Base-by-base conservation (phyloP, 2,329 filamentous ascomycete genomes). In the Fusarium sp. region DNA sequence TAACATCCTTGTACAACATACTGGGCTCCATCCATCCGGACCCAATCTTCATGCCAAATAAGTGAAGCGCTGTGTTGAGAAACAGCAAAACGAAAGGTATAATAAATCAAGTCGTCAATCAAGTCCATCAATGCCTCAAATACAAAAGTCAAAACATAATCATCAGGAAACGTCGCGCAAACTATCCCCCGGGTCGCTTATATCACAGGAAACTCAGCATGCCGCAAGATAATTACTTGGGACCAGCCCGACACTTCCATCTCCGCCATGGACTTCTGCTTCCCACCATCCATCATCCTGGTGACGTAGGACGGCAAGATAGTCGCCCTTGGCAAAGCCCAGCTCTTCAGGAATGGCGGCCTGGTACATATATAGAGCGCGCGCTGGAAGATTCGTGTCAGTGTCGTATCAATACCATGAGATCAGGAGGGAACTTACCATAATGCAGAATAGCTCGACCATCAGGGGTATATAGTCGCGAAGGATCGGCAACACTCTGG, bases 251-350 rank as follows among this genome's bases (percentile, higher is more conserved):
- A 85, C 78, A 51, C 81, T 84, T 51, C 86, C 88, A 67, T 85
- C 87, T 68, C 86, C 85, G 25, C 90, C 90, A 46, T 94, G 92
- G 42, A 98, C 89, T 79, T 98, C 95, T 14, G 97, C 97, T 82
- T 99, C 96, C 96, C 97, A 99, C 96, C 96, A 99, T 21, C 96
- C 96, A 77, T 99, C 96, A 78, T 99, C 96, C 81, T 99, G 96
- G 75, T 97, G 89, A 64, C 94, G 88, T 48, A 98, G 84, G 16
- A 99, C 90, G 4, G 95, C 93, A 16, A 99, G 85, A 62, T 95
- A 89, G 77, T 99, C 97, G 49, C 94, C 94, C 83, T 99, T 99
- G 48, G 86, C 85, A 79, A 99, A 99, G 16, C 92, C 91, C 21
- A 99, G 84, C 81, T 99, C 97, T 78, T 98, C 96, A 0, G 95